Evolutionary conservation across 1,284 basidiomycete genomes (phyloP), one percentile per base, ranked within the genome.

Genomic region (Leccinum pachyderme): DNA sequence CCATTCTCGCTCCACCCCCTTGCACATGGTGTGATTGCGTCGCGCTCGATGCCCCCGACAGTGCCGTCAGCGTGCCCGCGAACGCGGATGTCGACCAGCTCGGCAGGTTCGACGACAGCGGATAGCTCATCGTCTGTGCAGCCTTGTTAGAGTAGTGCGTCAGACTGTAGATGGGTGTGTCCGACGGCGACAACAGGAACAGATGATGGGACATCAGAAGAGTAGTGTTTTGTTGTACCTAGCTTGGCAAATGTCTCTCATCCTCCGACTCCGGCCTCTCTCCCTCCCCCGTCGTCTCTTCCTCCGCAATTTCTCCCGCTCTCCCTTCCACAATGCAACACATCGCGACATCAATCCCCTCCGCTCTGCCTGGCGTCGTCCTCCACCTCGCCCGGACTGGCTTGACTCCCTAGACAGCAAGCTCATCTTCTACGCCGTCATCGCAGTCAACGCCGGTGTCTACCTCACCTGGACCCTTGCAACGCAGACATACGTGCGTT

Each of bases 31-130:
- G 73, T 28, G 78, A 68, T 58, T 89, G 86, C 2, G 81, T 80
- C 15, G 85, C 80, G 62, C 84, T 87, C n/a, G 87, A 85, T 15
- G 89, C 89, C 9, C 89, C 89, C 25, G 89, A 91, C 48, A 92
- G 71, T 24, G 89, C 90, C 41, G 89, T 91, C 58, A 92, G 74
- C n/a, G 90, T 92, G 3, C 89, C 90, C 18, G 90, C 89, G 66
- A 92, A 92, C 1, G 90, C 89, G 58, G 87, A 90, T 0, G 89
- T 89, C 12, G 89, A 91, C 90, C 90, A 93, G 59, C 83, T 87
- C 15, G 89, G 90, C 56, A 92, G 72, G 66, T 92, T 93, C 11
- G 87, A 83, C 5, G 88, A 84, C 52, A 91, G 74, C 3, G 89
- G 84, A 5, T 86, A 87, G 29, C 81, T 69, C 18, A 78, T 76